These are phyloP conservation scores for Boletellus ananiceps DNA, from an alignment of 768 basidiomycete genomes.

Conservation along the genomic window DNA sequence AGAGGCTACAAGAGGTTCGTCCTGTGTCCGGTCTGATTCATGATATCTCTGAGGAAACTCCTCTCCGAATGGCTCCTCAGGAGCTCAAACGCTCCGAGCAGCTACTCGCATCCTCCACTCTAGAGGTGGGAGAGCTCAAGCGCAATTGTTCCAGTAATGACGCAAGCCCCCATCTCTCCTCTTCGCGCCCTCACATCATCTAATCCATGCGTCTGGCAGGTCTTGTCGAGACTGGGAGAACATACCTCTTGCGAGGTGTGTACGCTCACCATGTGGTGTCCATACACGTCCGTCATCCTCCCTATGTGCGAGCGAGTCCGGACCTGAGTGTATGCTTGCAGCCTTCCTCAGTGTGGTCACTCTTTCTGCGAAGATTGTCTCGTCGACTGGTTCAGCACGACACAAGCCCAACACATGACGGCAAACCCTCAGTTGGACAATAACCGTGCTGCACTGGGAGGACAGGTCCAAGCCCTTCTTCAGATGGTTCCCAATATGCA, in stretches of 20 bases:
- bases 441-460: conserved; percentile 21
- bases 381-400: conserved; percentile 48
- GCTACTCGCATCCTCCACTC: conserved; percentile 6
- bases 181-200: background rate
- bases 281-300: conserved; percentile 50
- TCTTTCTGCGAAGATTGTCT: conserved; percentile 63
- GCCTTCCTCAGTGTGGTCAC: conserved; percentile 65
- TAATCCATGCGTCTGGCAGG: conserved; percentile 26
- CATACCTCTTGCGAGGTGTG: conserved; percentile 62
- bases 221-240: conserved; percentile 47
- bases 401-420: conserved; percentile 45
- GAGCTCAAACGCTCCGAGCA: conserved; percentile 15
- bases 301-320: background rate
- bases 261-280: conserved; percentile 57
- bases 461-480: conserved; percentile 17
- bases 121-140: conserved; percentile 23
- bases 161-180: background rate
- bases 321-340: conserved; percentile 23
- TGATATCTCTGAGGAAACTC: background rate
- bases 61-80: conserved; percentile 3
- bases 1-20: conserved; percentile 42
- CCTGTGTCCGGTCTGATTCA: background rate
- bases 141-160: conserved; percentile 5
- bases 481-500: conserved; percentile 22
- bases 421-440: conserved; percentile 43